Conservation (phyloP, 2,329 filamentous ascomycete species). For the Colletotrichum sp. region DNA sequence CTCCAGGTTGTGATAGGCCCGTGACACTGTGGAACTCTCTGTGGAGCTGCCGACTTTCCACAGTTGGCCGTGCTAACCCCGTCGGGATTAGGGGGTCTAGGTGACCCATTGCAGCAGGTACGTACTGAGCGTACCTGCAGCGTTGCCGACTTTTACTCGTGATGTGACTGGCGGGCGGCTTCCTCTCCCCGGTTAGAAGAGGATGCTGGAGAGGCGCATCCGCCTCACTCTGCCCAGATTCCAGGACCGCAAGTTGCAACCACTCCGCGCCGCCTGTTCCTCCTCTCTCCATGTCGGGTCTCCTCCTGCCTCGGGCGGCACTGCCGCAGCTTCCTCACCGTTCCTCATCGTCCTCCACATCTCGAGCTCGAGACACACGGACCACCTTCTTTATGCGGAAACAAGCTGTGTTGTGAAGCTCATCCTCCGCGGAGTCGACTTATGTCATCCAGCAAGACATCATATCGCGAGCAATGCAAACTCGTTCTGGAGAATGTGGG, state of each 20-base stretch:
- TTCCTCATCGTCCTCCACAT: background rate
- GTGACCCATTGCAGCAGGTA: background rate
- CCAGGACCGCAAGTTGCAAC: background rate
- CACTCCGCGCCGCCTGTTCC: background rate
- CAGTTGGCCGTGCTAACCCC: background rate
- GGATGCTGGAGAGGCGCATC: background rate
- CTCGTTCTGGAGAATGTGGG: background rate
- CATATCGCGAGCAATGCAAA: background rate
- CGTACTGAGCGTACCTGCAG: slow-evolving; percentile 18
- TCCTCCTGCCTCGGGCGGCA: background rate
- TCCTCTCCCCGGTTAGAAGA: background rate
- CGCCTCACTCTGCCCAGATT: slow-evolving; percentile 12
- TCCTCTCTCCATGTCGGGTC: background rate
- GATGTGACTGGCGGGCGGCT: slow-evolving; percentile 3
- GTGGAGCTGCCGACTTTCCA: background rate
- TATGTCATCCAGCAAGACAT: background rate
- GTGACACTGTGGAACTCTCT: background rate
- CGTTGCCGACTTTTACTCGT: slow-evolving; percentile 10
- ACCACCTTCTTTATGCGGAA: slow-evolving; percentile 4
- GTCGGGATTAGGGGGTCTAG: background rate
- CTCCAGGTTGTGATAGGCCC: background rate
- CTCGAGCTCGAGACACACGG: slow-evolving; percentile 8
- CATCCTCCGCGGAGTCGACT: background rate
- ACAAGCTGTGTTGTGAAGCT: background rate
- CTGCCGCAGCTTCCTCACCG: background rate